phyloP scores from a whole-genome alignment of 768 basidiomycete genomes.

The Floccularia luteovirens region DNA sequence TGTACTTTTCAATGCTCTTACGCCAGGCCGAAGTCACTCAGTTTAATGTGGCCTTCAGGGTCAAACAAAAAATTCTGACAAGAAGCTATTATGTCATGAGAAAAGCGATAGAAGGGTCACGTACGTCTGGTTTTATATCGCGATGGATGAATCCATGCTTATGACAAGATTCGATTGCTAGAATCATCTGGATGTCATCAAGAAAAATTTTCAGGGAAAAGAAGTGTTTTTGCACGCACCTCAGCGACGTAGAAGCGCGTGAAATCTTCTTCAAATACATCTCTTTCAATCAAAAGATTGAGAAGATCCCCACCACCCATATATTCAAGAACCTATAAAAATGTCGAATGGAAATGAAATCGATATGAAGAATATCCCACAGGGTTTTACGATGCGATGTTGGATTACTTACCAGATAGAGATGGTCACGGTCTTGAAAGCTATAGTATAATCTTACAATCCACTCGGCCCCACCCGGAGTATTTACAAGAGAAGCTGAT shows the following conservation, averaged over 20 bases:
- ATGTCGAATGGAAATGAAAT: conserved; percentile 27
- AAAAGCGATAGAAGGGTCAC: conserved; percentile 17
- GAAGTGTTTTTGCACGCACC: conserved; percentile 30
- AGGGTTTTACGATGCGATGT: conserved; percentile 17
- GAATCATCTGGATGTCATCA: conserved; percentile 63
- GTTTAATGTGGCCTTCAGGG: conserved; percentile 86
- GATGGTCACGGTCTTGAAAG: conserved; percentile 91
- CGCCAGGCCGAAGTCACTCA: conserved; percentile 95
- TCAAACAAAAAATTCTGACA: conserved; percentile 91
- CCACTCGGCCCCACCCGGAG: conserved; percentile 79
- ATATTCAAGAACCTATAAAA: conserved; percentile 75
- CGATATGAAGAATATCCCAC: conserved; percentile 31
- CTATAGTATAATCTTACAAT: conserved; percentile 91
- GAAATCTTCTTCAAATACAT: conserved; percentile 87
- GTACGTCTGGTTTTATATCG: conserved; percentile 92
- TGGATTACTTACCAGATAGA: conserved; percentile 72
- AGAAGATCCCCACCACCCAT: conserved; percentile 97
- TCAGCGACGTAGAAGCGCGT: conserved; percentile 93
- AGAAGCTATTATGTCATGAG: conserved; percentile 8
- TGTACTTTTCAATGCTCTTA: conserved; percentile 43
- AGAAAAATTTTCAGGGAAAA: conserved; percentile 1
- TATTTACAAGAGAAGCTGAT: conserved; percentile 75
- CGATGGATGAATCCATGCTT: conserved; percentile 95
- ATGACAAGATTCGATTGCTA: conserved; percentile 91
- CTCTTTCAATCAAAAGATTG: conserved; percentile 89